Conservation (phyloP, 768 basidiomycete species). For the Chiua virens region DNA sequence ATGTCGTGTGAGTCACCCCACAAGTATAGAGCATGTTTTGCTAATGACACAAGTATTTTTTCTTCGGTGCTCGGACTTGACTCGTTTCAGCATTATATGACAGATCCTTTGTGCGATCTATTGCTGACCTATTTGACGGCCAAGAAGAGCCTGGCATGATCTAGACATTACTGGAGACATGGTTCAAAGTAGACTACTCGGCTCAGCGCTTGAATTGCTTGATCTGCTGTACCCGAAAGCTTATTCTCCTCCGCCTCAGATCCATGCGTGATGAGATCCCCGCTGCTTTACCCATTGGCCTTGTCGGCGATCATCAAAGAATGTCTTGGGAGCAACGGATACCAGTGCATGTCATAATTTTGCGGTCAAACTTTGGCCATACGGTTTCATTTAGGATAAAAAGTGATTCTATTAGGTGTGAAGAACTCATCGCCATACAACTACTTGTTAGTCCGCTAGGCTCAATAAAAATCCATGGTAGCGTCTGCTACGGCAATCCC, state of each 20-base stretch:
- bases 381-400: neutral
- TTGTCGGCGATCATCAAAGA: constrained; percentile 9
- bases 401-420: neutral
- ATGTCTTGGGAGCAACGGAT: neutral
- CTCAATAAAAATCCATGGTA: neutral
- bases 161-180: neutral
- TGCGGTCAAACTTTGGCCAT: neutral
- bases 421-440: neutral
- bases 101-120: constrained; percentile 17
- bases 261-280: constrained; percentile 20
- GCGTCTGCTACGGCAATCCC: constrained; percentile 5
- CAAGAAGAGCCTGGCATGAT: constrained; percentile 4
- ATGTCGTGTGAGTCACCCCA: constrained; percentile 3
- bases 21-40: neutral
- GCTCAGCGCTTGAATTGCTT: neutral
- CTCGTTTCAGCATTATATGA: neutral
- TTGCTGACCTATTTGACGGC: constrained; percentile 9
- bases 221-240: constrained; percentile 1
- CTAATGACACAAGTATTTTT: neutral
- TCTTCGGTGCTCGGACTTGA: neutral
- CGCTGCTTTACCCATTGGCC: constrained; percentile 8
- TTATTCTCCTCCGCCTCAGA: constrained; percentile 11
- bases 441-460: no score
- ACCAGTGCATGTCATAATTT: constrained; percentile 3
- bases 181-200: neutral